phyloP scores from a whole-genome alignment of 1,139 yeast species.

The Lodderomyces jiufengensis region DNA sequence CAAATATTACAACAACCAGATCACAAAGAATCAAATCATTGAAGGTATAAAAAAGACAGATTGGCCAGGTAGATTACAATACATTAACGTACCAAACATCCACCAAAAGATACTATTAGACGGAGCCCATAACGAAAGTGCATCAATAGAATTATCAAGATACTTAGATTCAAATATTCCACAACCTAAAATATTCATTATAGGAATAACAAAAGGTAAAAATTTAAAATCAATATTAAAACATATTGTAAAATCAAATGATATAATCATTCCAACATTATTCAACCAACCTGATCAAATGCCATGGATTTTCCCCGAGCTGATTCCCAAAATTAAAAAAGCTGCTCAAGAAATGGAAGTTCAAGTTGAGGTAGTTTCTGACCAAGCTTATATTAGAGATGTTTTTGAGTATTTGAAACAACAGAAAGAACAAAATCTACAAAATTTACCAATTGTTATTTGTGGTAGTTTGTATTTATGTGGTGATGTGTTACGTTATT shows the following conservation, averaged over 20 bases:
- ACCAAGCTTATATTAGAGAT: slow-evolving; percentile 10
- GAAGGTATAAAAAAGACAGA: slow-evolving; percentile 49
- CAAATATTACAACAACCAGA: slow-evolving; percentile 12
- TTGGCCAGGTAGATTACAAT: slow-evolving; percentile 68
- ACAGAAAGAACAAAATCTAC: slow-evolving; percentile 18
- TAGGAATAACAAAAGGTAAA: slow-evolving; percentile 79
- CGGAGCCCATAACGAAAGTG: slow-evolving; percentile 91
- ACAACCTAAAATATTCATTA: slow-evolving; percentile 52
- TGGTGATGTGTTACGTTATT: slow-evolving; percentile 55
- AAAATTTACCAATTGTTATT: slow-evolving; percentile 43
- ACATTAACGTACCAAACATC: slow-evolving; percentile 23
- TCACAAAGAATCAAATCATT: slow-evolving; percentile 15
- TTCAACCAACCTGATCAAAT: slow-evolving; percentile 76
- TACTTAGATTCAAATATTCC: slow-evolving; percentile 18
- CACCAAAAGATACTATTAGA: slow-evolving; percentile 54
- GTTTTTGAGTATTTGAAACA: slow-evolving; percentile 17
- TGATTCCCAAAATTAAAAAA: slow-evolving; percentile 19
- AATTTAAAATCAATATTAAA: slow-evolving; percentile 49
- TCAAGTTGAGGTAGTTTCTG: slow-evolving; percentile 22
- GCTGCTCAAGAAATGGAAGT: not conserved
- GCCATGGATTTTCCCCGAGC: slow-evolving; percentile 80
- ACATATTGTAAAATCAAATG: slow-evolving; percentile 47
- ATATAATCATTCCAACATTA: slow-evolving; percentile 56
- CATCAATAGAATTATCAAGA: slow-evolving; percentile 63
- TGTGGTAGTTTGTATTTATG: slow-evolving; percentile 82